phyloP scores from a whole-genome alignment of 495 filamentous ascomycete genomes.

The Terfezia boudieri region DNA sequence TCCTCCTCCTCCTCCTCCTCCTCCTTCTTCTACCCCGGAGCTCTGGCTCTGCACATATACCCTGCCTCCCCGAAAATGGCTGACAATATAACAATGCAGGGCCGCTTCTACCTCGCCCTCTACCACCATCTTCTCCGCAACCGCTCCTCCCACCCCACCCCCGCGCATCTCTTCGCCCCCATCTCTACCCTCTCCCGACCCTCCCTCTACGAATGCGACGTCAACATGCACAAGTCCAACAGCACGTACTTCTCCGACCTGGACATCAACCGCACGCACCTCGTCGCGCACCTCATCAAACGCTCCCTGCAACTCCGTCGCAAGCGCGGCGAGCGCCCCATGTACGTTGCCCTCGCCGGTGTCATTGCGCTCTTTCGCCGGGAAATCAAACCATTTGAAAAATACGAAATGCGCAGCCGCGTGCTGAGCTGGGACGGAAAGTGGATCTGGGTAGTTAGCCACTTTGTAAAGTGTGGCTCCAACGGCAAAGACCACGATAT shows the following conservation, averaged over 20 bases:
- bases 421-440: constrained; percentile 59
- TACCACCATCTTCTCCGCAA: constrained; percentile 35
- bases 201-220: constrained; percentile 47
- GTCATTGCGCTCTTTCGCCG: constrained; percentile 43
- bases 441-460: constrained; percentile 56
- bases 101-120: constrained; percentile 41
- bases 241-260: constrained; percentile 65
- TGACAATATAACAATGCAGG: constrained; percentile 19
- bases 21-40: too few species aligned
- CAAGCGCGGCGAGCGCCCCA: constrained; percentile 16
- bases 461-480: constrained; percentile 34
- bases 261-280: constrained; percentile 45
- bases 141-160: constrained; percentile 18
- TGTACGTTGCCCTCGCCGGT: constrained; percentile 43
- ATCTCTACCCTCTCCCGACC: constrained; percentile 36
- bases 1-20: background rate
- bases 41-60: too few species aligned
- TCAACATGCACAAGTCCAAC: constrained; percentile 73
- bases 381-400: constrained; percentile 46
- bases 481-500: constrained; percentile 26
- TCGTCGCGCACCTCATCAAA: constrained; percentile 31
- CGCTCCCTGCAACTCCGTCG: constrained; percentile 8
- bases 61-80: background rate
- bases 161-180: constrained; percentile 37
- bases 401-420: constrained; percentile 51